Evolutionary conservation across 768 basidiomycete genomes (phyloP).

Genomic region (Amylocystis lapponica): DNA sequence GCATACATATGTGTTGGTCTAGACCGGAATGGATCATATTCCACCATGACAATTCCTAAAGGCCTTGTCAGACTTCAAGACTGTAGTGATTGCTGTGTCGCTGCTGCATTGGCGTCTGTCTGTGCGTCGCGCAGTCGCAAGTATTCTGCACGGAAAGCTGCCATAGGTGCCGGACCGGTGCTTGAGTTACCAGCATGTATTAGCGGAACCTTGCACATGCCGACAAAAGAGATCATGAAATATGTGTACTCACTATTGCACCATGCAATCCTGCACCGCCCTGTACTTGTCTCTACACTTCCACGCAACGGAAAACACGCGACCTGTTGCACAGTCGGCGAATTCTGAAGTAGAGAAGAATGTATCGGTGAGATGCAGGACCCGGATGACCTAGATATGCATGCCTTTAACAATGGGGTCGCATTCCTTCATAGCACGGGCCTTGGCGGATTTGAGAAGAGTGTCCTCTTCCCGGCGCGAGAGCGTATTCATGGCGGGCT

Average conservation of each 20-base stretch:
- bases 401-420: constrained; percentile 70
- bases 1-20: too few species aligned
- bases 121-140: constrained; percentile 52
- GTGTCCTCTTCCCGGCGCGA: constrained; percentile 87
- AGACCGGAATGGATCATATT: too few species aligned
- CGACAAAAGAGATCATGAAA: too few species aligned
- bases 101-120: constrained; percentile 1
- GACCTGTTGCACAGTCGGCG: constrained; percentile 76
- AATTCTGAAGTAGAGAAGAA: constrained; percentile 46
- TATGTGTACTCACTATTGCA: constrained; percentile 61
- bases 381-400: neutral
- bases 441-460: constrained; percentile 76
- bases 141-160: constrained; percentile 65
- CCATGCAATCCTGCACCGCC: constrained; percentile 71
- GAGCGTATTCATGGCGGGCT: constrained; percentile 63
- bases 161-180: constrained; percentile 72
- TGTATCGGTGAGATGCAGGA: neutral
- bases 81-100: constrained; percentile 13
- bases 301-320: constrained; percentile 84
- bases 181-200: constrained; percentile 28
- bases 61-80: neutral
- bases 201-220: neutral
- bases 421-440: constrained; percentile 73
- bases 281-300: constrained; percentile 67
- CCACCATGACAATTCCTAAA: neutral